Base-by-base conservation (phyloP, 345 rosid genomes). In the Hibiscus mutabilis region DNA sequence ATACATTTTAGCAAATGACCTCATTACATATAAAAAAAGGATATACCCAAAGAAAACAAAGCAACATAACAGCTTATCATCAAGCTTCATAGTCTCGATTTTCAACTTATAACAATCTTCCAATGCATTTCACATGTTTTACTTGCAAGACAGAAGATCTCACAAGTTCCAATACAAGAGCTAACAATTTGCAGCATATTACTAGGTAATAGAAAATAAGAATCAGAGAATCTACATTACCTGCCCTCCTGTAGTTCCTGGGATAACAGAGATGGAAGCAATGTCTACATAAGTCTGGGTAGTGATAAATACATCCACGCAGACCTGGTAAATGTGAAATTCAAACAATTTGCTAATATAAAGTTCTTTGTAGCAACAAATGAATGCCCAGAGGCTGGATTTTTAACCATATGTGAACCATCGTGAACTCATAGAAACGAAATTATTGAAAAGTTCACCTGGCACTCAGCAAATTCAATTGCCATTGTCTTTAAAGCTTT, bases 161-260 rank as follows among this genome's bases (percentile, higher is more conserved):
- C 13, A 3, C 31, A 60, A 67, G 18, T n/a, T 66, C 71, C 59
- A 6, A 67, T 25, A 22, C 29, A 25, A 58, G 53, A 24, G 56
- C 56, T 25, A 58, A 63, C 14, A 49, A 37, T 65, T 62, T 60
- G 19, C 12, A 58, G 15, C 35, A 60, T 16, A 60, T 72, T 63
- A 74, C 33, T 6, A 27, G 14, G 19, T 49, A 66, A 4, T 18
- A 15, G 51, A 44, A 72, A 21, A 47, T 61, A 2, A 19, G 52
- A 56, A 16, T n/a, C 49, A 42, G 70, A 70, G 31, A 62, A 19
- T 42, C 64, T 42, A 44, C 66, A 19, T 57, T 81, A 95, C 96
- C 97, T 92, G 97, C 73, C 97, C 97, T 80, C 99, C 99, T 59
- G 98, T 90, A 31, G 92, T 92, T 84, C 86, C 86, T 35, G 99